phyloP scores from a whole-genome alignment of 2,329 filamentous ascomycete species.

The Chaetomiaceae sp. region DNA sequence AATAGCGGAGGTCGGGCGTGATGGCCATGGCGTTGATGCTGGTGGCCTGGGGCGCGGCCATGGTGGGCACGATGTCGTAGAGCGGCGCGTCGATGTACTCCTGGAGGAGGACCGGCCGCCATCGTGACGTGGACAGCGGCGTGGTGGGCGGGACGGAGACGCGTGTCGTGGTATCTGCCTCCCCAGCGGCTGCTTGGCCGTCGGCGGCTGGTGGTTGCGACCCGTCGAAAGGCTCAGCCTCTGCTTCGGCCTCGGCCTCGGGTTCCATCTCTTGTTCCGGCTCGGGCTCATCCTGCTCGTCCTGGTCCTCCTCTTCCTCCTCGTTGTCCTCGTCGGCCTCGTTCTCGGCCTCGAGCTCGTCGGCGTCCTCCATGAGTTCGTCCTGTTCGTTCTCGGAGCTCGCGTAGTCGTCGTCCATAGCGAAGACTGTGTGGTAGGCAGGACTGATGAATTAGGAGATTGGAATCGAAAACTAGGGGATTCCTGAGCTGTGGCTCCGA shows the following conservation, averaged over 20 bases:
- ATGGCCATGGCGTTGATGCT: conserved; percentile 90
- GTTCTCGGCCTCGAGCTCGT: conserved; percentile 32
- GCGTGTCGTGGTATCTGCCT: conserved; percentile 15
- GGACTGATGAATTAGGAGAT: background rate
- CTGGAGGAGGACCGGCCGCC: conserved; percentile 59
- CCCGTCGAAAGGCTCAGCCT: conserved; percentile 36
- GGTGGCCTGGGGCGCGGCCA: conserved; percentile 91
- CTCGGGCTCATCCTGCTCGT: conserved; percentile 26
- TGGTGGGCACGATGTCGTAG: conserved; percentile 96
- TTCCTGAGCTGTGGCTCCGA: too few species aligned
- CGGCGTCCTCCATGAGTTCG: conserved; percentile 49
- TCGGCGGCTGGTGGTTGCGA: conserved; percentile 23
- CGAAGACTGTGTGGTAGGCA: background rate
- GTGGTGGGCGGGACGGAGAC: conserved; percentile 29
- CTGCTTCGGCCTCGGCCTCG: conserved; percentile 21
- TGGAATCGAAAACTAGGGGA: too few species aligned
- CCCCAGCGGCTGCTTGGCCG: conserved; percentile 4
- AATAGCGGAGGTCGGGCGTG: conserved; percentile 90
- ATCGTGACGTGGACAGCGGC: conserved; percentile 31
- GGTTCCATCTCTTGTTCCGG: conserved; percentile 17
- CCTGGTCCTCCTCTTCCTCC: conserved; percentile 37
- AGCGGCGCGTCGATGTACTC: conserved; percentile 73
- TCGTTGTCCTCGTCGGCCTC: conserved; percentile 39
- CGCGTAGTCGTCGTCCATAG: conserved; percentile 31
- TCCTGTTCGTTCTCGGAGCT: conserved; percentile 49